Percentiles rank a stretch among this genome's conserved stretches.
phyloP scores from a whole-genome alignment of 164 flowering plant species.

The Magnolia sinica region DNA sequence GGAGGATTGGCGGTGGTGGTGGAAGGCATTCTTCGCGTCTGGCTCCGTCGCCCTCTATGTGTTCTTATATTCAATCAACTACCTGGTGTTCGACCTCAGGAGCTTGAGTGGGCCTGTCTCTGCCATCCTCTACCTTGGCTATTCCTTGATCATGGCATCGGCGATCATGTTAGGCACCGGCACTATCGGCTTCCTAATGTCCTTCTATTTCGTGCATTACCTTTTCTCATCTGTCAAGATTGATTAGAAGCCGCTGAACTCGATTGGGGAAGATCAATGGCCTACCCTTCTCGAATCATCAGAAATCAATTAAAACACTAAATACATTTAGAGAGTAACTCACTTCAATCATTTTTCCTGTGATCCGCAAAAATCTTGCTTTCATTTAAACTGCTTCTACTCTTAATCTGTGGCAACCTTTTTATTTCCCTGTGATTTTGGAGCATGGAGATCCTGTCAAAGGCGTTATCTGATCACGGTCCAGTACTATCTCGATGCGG shows the following conservation, averaged over 20 bases:
- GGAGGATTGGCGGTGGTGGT: slow-evolving; percentile 50
- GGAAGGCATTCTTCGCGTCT: slow-evolving; percentile 43
- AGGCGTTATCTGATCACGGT: neutral
- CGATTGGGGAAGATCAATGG: neutral
- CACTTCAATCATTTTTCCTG: too few relatives aligned
- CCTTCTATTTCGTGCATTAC: slow-evolving; percentile 41
- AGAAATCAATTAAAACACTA: neutral
- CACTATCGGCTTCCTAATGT: slow-evolving; percentile 33
- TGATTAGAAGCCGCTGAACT: slow-evolving; percentile 15
- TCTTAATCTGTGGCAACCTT: neutral
- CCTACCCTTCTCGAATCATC: neutral
- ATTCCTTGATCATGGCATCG: slow-evolving; percentile 33
- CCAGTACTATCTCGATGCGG: neutral
- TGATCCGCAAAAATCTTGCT: neutral
- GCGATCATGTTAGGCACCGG: slow-evolving; percentile 41
- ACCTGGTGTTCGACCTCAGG: slow-evolving; percentile 31
- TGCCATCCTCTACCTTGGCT: slow-evolving; percentile 34
- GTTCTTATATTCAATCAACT: slow-evolving; percentile 37
- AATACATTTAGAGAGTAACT: too few relatives aligned
- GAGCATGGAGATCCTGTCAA: neutral
- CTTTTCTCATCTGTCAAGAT: slow-evolving; percentile 39
- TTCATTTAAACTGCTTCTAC: neutral
- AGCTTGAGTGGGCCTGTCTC: slow-evolving; percentile 41
- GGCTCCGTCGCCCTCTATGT: slow-evolving; percentile 38
- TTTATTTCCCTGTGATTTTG: too few relatives aligned